Conservation (phyloP, 208 protist species). For the Phytomonas serpens region DNA sequence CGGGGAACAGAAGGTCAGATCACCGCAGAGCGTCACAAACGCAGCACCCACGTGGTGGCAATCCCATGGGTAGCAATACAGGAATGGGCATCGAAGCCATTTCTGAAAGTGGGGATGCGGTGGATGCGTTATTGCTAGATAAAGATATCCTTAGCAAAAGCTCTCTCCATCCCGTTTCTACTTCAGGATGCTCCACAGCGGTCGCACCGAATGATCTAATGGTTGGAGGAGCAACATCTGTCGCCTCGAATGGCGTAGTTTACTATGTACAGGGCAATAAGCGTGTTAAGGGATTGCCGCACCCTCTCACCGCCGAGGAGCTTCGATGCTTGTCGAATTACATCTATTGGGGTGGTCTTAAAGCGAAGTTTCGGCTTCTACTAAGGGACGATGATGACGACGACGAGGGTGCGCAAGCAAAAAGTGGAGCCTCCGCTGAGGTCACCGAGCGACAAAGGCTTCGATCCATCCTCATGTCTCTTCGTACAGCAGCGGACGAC, state of each 20-base stretch:
- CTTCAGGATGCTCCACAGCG: neutral
- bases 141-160: neutral
- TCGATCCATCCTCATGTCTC: constrained; percentile 1
- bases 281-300: constrained; percentile 45
- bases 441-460: neutral
- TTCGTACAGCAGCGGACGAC: constrained; percentile 22
- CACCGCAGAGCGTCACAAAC: constrained; percentile 1
- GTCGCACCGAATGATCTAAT: neutral
- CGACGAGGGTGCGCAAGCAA: constrained; percentile 3
- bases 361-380: constrained; percentile 32
- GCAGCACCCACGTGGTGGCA: neutral
- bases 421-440: constrained; percentile 11
- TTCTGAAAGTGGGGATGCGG: constrained; percentile 12
- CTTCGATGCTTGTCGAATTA: constrained; percentile 57
- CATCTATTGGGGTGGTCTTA: constrained; percentile 63
- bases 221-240: neutral
- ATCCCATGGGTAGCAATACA: neutral
- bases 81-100: neutral
- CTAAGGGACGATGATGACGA: constrained; percentile 48
- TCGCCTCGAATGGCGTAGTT: constrained; percentile 7
- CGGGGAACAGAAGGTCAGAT: neutral
- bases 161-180: neutral
- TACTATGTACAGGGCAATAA: constrained; percentile 68
- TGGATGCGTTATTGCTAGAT: constrained; percentile 25
- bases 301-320: constrained; percentile 38